Evolutionary conservation across 1,284 basidiomycete species (phyloP), one percentile per base, ranked within the genome.

Genomic region (Tylopilus orsonianus): DNA sequence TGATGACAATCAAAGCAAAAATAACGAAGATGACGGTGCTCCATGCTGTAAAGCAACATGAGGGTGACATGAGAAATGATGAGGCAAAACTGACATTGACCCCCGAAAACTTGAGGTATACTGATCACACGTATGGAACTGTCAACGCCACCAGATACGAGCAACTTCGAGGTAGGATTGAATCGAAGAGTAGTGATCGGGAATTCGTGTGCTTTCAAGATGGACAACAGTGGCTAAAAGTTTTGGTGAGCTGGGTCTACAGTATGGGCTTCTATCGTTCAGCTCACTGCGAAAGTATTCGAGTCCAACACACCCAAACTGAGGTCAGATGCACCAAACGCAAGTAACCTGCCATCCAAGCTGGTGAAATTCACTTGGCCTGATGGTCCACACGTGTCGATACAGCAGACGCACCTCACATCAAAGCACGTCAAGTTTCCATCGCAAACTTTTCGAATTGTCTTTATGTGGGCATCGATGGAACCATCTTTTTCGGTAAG

Each of bases 151-250:
- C 90, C 94, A 5, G 92, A 93, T 19, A 94, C 79, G n/a, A 99
- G 78, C n/a, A 95, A 58, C 16, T 76, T 81, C 13, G 87, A 87
- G 5, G 82, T 75, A 0, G 93, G 88, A 64, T 89, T 95, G 74
- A 99, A 98, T 49, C 80, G 81, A 48, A 99, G 71, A 1, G 88
- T 85, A 0, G 96, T 99, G 2, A 93, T 83, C 3, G 97, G 93
- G 67, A 99, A 96, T 55, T 94, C 92, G 68, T 99, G 97, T 0
- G 95, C 90, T 66, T 93, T 90, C 41, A 97, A 75, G 52, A 99
- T 95, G 27, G 86, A 86, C 27, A 93, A 71, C 8, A 95, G 69
- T 0, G 94, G 93, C 93, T 97, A 37, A 34, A 20, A 32, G 46
- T 53, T 46, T 45, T 29, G 19, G 16, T 29, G 12, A n/a, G 37